A percentile compares a stretch with the other conserved stretches of the same genome.
Evolutionary conservation across 176 grass and related monocot genomes (phyloP).

Genomic region (Thinopyrum elongatum): DNA sequence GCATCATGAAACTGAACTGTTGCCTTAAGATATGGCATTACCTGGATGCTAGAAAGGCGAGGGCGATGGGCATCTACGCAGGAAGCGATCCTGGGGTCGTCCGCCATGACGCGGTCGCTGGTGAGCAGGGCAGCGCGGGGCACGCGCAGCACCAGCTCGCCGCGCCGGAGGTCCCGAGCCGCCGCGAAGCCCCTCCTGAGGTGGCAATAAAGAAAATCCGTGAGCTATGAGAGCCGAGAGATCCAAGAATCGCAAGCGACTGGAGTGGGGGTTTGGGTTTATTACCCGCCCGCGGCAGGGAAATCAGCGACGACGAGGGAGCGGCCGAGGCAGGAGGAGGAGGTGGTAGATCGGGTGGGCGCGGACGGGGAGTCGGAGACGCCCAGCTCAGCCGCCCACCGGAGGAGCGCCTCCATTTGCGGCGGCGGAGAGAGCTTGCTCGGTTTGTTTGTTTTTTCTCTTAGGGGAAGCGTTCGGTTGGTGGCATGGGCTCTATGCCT

Average conservation of each 20-base stretch:
- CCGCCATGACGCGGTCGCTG: conserved; percentile 51
- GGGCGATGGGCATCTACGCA: conserved; percentile 22
- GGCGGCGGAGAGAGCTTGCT: not conserved
- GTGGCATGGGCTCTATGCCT: too few species aligned
- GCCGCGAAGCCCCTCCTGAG: conserved; percentile 83
- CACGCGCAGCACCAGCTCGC: conserved; percentile 74
- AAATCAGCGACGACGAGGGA: conserved; percentile 66
- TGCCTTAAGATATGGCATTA: not conserved
- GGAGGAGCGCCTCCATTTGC: conserved; percentile 60
- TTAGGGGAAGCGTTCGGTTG: too few species aligned
- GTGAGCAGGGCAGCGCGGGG: conserved; percentile 71
- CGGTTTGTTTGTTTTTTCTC: not conserved
- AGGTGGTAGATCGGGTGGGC: not conserved
- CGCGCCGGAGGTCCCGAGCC: conserved; percentile 53
- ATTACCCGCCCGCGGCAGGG: conserved; percentile 75
- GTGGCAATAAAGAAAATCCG: not conserved
- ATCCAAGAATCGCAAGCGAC: not conserved
- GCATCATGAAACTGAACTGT: not conserved
- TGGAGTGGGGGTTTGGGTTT: not conserved
- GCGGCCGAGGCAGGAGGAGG: conserved; percentile 48
- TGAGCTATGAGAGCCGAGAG: not conserved
- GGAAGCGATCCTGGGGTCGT: conserved; percentile 47
- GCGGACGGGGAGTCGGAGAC: conserved; percentile 52
- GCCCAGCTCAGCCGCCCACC: conserved; percentile 73
- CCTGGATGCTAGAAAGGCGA: conserved; percentile 62